phyloP scores from a whole-genome alignment of 257 asterid genomes.

The Solanum neorickii region DNA sequence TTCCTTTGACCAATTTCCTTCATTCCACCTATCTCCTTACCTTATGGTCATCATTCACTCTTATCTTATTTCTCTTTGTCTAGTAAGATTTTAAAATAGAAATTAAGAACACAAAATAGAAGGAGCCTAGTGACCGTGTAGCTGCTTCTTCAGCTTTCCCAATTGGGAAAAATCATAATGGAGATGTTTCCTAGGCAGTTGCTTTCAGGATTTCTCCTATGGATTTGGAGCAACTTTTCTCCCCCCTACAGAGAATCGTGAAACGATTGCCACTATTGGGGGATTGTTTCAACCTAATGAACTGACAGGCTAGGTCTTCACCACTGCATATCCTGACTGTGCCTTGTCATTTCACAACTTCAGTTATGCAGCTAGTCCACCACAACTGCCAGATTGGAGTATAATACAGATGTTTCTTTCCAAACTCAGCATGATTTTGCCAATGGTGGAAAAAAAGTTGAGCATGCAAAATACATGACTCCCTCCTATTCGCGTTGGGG shows the following conservation, averaged over 20 bases:
- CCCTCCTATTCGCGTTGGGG: conserved; percentile 5
- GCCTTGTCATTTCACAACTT: conserved; percentile 24
- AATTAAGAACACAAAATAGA: not conserved
- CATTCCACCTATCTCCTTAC: not conserved
- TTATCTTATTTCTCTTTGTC: not conserved
- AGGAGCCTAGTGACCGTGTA: conserved; percentile 1
- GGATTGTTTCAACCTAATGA: conserved; percentile 18
- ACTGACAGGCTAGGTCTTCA: not conserved
- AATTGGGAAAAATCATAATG: conserved; percentile 13
- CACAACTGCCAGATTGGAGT: conserved; percentile 28
- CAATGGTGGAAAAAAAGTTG: conserved; percentile 19
- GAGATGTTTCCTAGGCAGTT: conserved; percentile 8
- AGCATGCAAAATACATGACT: conserved; percentile 2
- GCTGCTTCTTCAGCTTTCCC: conserved; percentile 8
- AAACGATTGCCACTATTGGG: not conserved
- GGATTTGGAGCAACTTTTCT: conserved; percentile 8
- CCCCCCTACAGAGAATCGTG: not conserved
- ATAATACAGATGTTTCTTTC: conserved; percentile 7
- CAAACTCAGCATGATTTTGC: conserved; percentile 8
- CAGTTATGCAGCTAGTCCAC: conserved; percentile 17
- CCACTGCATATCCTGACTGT: conserved; percentile 3
- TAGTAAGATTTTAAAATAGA: not conserved
- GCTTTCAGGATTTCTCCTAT: conserved; percentile 5
- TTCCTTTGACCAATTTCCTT: not conserved
- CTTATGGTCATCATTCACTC: not conserved